These are phyloP conservation scores for Capsicum pubescens DNA, from an alignment of 257 asterid genomes.

Conservation along the genomic window DNA sequence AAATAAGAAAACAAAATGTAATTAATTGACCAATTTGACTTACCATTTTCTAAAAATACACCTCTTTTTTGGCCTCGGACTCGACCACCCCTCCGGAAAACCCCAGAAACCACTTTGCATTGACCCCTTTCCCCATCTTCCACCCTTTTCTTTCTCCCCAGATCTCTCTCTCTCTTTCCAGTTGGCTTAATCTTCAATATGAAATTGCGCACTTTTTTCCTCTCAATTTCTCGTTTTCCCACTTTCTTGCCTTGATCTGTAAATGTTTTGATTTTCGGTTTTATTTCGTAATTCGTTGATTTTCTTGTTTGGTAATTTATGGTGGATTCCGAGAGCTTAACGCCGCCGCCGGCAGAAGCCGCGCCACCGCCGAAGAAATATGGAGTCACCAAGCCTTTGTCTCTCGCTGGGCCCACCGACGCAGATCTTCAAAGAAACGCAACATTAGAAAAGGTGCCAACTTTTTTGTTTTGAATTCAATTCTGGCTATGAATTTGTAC, in stretches of 20 bases:
- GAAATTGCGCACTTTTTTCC: background rate
- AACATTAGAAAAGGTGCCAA: conserved; percentile 30
- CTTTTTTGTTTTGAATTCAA: background rate
- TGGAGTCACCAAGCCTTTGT: conserved; percentile 37
- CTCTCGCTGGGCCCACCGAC: conserved; percentile 38
- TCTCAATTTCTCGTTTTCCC: conserved; percentile 18
- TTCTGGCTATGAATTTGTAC: background rate
- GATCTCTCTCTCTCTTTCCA: conserved; percentile 15
- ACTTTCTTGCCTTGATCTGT: conserved; percentile 7
- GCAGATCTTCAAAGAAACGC: conserved; percentile 37
- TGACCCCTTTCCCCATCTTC: conserved; percentile 27
- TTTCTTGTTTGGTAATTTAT: background rate
- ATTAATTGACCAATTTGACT: conserved; percentile 10
- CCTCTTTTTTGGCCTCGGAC: background rate
- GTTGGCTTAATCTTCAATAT: no score
- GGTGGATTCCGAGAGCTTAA: conserved; percentile 37
- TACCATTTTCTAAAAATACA: background rate
- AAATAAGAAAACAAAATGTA: background rate
- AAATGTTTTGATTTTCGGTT: background rate
- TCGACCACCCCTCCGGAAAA: conserved; percentile 1
- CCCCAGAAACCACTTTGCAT: conserved; percentile 26
- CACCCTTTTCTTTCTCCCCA: conserved; percentile 29
- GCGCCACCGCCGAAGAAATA: conserved; percentile 29
- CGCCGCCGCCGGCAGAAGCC: background rate
- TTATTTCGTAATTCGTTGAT: conserved; percentile 22